Evolutionary conservation across 2,329 filamentous ascomycete species (phyloP).

Genomic region (Westerdykella aurantiaca): DNA sequence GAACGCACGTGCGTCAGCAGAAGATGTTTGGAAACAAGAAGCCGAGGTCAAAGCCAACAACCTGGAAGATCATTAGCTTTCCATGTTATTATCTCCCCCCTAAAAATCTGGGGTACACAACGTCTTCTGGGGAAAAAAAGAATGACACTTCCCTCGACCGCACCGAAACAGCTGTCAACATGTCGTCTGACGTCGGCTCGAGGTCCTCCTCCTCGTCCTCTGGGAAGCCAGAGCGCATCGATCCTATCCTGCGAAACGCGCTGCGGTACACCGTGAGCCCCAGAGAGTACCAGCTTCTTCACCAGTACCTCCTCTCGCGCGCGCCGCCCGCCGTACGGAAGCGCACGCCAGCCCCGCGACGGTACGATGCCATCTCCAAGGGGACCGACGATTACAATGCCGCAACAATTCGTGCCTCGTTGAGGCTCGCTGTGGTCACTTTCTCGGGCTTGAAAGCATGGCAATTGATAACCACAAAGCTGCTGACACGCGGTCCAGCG

Average conservation of each 20-base stretch:
- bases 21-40: too few relatives aligned
- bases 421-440: slow-evolving; percentile 41
- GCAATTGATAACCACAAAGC: slow-evolving; percentile 37
- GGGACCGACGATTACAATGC: slow-evolving; percentile 46
- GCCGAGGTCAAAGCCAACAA: too few relatives aligned
- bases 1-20: too few relatives aligned
- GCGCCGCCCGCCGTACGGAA: slow-evolving; percentile 56
- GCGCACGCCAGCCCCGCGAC: slow-evolving; percentile 45
- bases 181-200: slow-evolving; percentile 30
- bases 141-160: too few relatives aligned
- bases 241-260: slow-evolving; percentile 76
- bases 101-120: too few relatives aligned
- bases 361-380: slow-evolving; percentile 48
- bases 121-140: too few relatives aligned
- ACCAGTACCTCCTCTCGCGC: slow-evolving; percentile 74
- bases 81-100: too few relatives aligned
- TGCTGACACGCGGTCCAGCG: slow-evolving; percentile 31
- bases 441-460: slow-evolving; percentile 44
- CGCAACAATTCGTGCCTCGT: slow-evolving; percentile 42
- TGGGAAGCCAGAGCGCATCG: slow-evolving; percentile 36
- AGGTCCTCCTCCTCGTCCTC: slow-evolving; percentile 22
- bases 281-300: slow-evolving; percentile 77
- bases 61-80: too few relatives aligned
- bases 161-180: slow-evolving; percentile 11
- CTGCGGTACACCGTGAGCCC: slow-evolving; percentile 78